Base-by-base conservation (phyloP, 495 filamentous ascomycete species). In the Aspergillus leporis region DNA sequence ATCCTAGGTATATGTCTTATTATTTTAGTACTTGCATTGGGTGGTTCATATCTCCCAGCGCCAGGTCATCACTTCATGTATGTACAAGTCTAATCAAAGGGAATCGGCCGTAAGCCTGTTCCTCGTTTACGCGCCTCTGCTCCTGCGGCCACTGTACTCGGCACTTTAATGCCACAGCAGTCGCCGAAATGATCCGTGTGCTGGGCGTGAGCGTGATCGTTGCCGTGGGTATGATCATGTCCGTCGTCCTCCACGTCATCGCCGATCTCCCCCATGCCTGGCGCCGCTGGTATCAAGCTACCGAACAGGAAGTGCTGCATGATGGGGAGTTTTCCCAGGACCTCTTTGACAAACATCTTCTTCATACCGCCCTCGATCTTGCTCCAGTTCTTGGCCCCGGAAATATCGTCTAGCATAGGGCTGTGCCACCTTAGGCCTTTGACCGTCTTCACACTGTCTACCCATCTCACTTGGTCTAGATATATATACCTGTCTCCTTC, bases 291-390 rank as follows among this genome's bases (percentile, higher is more conserved):
- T 3, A 99, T 76, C 40, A 98, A 75, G 46, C 80, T 82, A 16
- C 95, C 94, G 71, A 99, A 99, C 28, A 95, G 68, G 68, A 99
- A 98, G 71, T 99, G 95, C 69, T 99, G 94, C 88, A 97, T 97
- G 41, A 99, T 94, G 7, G 95, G 95, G 54, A 98, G 70, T 75
- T 99, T 99, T 23, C 88, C 85, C 45, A 99, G 75, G 0, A 99
- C 93, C 71, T 99, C 95, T 41, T 85, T 87, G 48, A 92, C 84
- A 68, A 98, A 98, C 94, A 98, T 99, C 63, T 90, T 87, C 62
- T 89, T 82, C 94, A 99, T 97, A 8, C 94, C 94, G 19, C 81
- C 89, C 67, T 97, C 93, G 48, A 99, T 88, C 75, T 99, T 98
- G 55, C 63, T 76, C 94, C 94, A 99, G 56, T 80, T 90, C 70